phyloP scores from a whole-genome alignment of 2,329 filamentous ascomycete species.

The Chaetomiaceae sp. region DNA sequence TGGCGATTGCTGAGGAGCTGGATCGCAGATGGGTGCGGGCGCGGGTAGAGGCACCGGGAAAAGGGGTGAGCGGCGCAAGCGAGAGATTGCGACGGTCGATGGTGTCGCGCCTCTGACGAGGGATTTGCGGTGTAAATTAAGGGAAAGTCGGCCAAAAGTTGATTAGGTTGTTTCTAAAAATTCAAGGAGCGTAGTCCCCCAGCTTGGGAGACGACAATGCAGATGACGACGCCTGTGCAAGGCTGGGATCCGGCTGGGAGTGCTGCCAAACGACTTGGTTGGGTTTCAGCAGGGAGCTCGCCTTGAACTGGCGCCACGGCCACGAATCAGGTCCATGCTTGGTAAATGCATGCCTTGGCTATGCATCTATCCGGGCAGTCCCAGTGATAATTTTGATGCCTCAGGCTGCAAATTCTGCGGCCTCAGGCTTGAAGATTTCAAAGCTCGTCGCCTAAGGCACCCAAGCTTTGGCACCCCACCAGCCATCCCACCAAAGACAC shows the following conservation, averaged over 20 bases:
- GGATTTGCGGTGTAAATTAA: background rate
- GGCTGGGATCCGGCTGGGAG: constrained; percentile 8
- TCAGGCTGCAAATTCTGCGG: too few relatives aligned
- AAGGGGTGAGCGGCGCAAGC: background rate
- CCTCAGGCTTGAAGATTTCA: too few relatives aligned
- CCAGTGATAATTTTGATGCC: too few relatives aligned
- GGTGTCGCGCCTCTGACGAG: background rate
- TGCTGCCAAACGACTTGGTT: background rate
- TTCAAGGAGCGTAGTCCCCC: constrained; percentile 2
- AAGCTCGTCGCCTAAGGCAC: too few relatives aligned
- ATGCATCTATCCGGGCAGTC: too few relatives aligned
- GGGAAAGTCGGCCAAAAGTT: background rate
- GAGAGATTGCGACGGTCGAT: background rate
- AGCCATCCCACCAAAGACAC: background rate
- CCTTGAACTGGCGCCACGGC: too few relatives aligned
- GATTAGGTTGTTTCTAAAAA: background rate
- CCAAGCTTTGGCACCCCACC: too few relatives aligned
- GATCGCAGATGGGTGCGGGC: background rate
- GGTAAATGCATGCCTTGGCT: too few relatives aligned
- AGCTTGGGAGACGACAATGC: background rate
- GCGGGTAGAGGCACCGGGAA: constrained; percentile 1
- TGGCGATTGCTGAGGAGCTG: constrained; percentile 1
- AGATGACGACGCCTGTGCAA: constrained; percentile 18
- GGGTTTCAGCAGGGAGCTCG: background rate
- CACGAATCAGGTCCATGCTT: too few relatives aligned